phyloP scores from a whole-genome alignment of 306 rosid species.

The Vigna reflexopilosa region DNA sequence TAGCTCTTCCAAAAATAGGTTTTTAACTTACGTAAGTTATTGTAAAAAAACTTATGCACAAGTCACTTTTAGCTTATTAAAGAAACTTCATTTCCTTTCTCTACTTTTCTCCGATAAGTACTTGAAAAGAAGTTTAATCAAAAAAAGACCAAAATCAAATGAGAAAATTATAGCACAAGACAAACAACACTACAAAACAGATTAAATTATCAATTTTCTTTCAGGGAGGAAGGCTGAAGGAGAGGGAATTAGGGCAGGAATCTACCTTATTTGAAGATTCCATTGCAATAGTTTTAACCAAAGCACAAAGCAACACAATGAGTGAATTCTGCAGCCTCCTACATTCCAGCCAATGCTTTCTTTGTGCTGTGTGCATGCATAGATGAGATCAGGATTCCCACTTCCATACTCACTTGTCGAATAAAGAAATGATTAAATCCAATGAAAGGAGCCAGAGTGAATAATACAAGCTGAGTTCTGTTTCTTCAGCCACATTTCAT shows the following conservation, averaged over 20 bases:
- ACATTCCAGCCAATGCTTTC: constrained; percentile 69
- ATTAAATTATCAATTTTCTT: constrained; percentile 27
- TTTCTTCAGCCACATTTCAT: constrained; percentile 63
- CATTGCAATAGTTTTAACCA: constrained; percentile 46
- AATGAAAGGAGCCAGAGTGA: constrained; percentile 56
- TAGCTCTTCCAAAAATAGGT: neutral
- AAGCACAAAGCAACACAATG: constrained; percentile 53
- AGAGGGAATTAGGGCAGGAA: constrained; percentile 42
- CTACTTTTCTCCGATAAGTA: neutral
- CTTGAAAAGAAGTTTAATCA: neutral
- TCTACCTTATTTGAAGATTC: constrained; percentile 79
- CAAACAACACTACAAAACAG: constrained; percentile 25
- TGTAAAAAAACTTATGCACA: neutral
- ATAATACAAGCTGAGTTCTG: constrained; percentile 61
- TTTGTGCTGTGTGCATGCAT: constrained; percentile 51
- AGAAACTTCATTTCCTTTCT: neutral
- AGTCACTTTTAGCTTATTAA: neutral
- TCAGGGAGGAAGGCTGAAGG: neutral
- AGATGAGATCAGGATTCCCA: constrained; percentile 53
- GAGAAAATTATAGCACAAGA: neutral
- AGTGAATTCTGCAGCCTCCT: constrained; percentile 64
- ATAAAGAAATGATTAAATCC: constrained; percentile 47
- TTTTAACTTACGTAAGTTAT: neutral
- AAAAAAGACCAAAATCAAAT: constrained; percentile 23
- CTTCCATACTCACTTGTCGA: constrained; percentile 58